A percentile compares a stretch with the other conserved stretches of the same genome.
phyloP scores from a whole-genome alignment of 768 basidiomycete species.

The Thelephora ganbajun region DNA sequence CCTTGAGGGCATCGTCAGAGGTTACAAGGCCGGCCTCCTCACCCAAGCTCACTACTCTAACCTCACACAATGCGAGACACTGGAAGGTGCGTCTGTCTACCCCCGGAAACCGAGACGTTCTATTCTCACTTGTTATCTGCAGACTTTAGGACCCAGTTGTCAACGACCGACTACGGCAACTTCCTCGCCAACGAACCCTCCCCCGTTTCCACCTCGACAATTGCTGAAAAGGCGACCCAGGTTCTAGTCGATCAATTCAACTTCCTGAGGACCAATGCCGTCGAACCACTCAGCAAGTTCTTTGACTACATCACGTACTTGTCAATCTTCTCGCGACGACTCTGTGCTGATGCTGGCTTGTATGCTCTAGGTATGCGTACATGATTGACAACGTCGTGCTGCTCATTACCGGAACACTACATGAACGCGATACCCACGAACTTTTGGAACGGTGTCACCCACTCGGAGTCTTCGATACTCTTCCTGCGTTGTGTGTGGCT shows the following conservation, averaged over 20 bases:
- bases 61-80: conserved; percentile 90
- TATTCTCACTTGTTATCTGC: neutral
- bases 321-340: neutral
- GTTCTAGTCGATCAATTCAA: conserved; percentile 96
- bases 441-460: conserved; percentile 95
- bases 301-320: conserved; percentile 91
- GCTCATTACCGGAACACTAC: conserved; percentile 91
- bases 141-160: conserved; percentile 95
- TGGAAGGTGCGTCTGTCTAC: conserved; percentile 59
- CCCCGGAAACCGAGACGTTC: neutral
- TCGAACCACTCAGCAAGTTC: conserved; percentile 83
- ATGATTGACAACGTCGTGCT: conserved; percentile 99
- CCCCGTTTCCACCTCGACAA: conserved; percentile 86
- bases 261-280: conserved; percentile 81
- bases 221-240: conserved; percentile 93
- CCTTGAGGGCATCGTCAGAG: conserved; percentile 72
- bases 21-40: conserved; percentile 89
- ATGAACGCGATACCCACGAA: conserved; percentile 95
- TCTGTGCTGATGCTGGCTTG: neutral
- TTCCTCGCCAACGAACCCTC: conserved; percentile 95
- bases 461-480: conserved; percentile 91
- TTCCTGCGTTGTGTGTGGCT: conserved; percentile 98
- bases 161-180: conserved; percentile 95
- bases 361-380: conserved; percentile 67
- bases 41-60: conserved; percentile 85